A percentile compares a stretch with the other conserved stretches of the same genome.
phyloP scores from a whole-genome alignment of 208 protist genomes.

The Porcisia hertigi region DNA sequence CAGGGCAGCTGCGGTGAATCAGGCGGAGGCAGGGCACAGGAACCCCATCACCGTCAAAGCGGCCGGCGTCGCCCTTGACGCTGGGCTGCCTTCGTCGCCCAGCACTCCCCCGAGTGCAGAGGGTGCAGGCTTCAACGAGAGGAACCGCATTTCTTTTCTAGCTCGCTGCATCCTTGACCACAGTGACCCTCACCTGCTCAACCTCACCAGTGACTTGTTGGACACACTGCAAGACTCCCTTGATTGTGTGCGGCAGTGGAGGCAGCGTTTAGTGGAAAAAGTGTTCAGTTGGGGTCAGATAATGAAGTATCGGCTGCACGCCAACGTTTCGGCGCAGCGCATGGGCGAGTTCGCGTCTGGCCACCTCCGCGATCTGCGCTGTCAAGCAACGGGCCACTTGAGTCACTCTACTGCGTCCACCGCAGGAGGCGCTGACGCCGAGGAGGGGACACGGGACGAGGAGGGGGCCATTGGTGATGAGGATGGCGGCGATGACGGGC shows the following conservation, averaged over 20 bases:
- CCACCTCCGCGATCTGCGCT: slow-evolving; percentile 28
- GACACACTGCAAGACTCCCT: slow-evolving; percentile 32
- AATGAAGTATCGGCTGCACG: slow-evolving; percentile 54
- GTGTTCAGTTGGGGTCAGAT: slow-evolving; percentile 39
- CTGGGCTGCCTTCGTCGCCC: neutral
- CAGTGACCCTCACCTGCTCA: slow-evolving; percentile 7
- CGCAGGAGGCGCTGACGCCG: neutral
- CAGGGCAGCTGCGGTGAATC: too few relatives aligned
- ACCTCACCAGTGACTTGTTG: slow-evolving; percentile 10
- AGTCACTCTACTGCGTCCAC: neutral
- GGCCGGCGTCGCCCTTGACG: neutral
- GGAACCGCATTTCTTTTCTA: slow-evolving; percentile 18
- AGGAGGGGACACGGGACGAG: neutral
- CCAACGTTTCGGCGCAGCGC: slow-evolving; percentile 36
- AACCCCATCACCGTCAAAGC: neutral
- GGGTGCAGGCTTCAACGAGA: neutral
- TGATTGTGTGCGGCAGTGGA: slow-evolving; percentile 17
- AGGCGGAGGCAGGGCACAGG: neutral
- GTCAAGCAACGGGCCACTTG: neutral
- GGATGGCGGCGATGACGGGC: neutral
- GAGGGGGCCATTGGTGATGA: neutral
- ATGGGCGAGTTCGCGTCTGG: slow-evolving; percentile 39
- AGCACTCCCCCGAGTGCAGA: too few relatives aligned
- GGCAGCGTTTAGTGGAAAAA: slow-evolving; percentile 31
- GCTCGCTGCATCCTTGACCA: slow-evolving; percentile 24